phyloP scores from a whole-genome alignment of 2,329 filamentous ascomycete genomes.

The Penicillium decumbens region DNA sequence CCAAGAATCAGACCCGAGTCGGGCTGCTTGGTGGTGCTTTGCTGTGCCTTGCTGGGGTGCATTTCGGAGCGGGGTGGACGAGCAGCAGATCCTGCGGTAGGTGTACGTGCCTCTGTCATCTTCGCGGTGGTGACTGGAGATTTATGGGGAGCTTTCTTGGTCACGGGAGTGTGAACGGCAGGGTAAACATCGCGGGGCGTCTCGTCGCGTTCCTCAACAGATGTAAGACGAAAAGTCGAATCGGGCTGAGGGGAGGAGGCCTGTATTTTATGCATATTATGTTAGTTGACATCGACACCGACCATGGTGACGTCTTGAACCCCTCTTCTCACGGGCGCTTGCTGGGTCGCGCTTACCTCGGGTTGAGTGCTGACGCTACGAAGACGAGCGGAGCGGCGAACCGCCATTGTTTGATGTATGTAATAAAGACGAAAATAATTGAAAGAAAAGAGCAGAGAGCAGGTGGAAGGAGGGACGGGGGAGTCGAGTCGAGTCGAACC shows the following conservation, averaged over 20 bases:
- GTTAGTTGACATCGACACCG: slow-evolving; percentile 6
- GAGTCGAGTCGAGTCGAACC: neutral
- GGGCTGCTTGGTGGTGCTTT: slow-evolving; percentile 66
- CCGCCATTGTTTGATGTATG: slow-evolving; percentile 27
- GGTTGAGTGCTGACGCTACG: slow-evolving; percentile 25
- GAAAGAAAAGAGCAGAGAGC: neutral
- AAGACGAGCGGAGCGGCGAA: slow-evolving; percentile 42
- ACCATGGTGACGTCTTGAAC: slow-evolving; percentile 6
- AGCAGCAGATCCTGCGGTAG: slow-evolving; percentile 56
- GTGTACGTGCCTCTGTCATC: slow-evolving; percentile 28
- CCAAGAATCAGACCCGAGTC: slow-evolving; percentile 78
- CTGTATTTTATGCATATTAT: slow-evolving; percentile 12
- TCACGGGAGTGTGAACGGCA: slow-evolving; percentile 24
- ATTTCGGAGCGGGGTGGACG: slow-evolving; percentile 76
- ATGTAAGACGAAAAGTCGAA: slow-evolving; percentile 34
- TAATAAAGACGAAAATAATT: neutral
- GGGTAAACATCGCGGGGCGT: slow-evolving; percentile 33
- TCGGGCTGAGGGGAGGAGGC: slow-evolving; percentile 23
- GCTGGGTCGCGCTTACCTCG: slow-evolving; percentile 30
- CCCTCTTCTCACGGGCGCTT: slow-evolving; percentile 13
- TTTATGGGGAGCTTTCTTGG: slow-evolving; percentile 22
- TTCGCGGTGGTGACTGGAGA: slow-evolving; percentile 28
- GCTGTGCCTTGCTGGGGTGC: slow-evolving; percentile 81
- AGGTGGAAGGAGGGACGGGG: neutral
- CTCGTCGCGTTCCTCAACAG: slow-evolving; percentile 48